phyloP scores from a whole-genome alignment of 768 basidiomycete species.

The Lactarius sp. region DNA sequence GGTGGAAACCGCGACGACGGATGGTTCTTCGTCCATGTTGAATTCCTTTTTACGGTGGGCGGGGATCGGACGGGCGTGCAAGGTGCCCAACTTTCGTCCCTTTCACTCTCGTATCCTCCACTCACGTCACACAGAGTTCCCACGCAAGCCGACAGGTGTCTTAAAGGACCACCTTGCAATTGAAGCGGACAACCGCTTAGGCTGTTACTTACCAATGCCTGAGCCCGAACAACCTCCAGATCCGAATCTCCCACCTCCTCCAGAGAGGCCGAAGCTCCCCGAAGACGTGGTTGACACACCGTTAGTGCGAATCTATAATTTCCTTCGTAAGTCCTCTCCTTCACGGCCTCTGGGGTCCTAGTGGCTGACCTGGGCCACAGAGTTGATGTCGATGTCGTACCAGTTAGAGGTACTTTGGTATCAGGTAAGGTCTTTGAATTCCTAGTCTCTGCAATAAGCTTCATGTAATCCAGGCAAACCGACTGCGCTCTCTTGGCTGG shows the following conservation, averaged over 20 bases:
- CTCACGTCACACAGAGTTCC: slow-evolving; percentile 52
- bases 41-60: slow-evolving; percentile 67
- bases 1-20: slow-evolving; percentile 66
- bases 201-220: slow-evolving; percentile 52
- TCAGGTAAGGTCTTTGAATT: slow-evolving; percentile 41
- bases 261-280: slow-evolving; percentile 44
- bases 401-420: slow-evolving; percentile 87
- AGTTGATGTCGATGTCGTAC: slow-evolving; percentile 89
- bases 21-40: slow-evolving; percentile 82
- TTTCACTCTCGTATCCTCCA: not conserved
- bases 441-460: not conserved
- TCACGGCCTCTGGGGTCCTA: slow-evolving; percentile 4
- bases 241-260: slow-evolving; percentile 37
- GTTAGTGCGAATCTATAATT: slow-evolving; percentile 79
- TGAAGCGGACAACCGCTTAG: slow-evolving; percentile 66
- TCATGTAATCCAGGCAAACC: slow-evolving; percentile 45
- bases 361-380: slow-evolving; percentile 36
- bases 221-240: slow-evolving; percentile 30
- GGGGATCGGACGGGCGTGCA: slow-evolving; percentile 70
- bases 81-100: slow-evolving; percentile 39
- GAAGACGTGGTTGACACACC: slow-evolving; percentile 72
- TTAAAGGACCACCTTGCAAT: slow-evolving; percentile 65
- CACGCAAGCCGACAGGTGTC: slow-evolving; percentile 56
- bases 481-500: slow-evolving; percentile 86
- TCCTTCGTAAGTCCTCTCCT: slow-evolving; percentile 61